A percentile compares a stretch with the other conserved stretches of the same genome.
phyloP scores from a whole-genome alignment of 1,284 basidiomycete species.

The Austroboletus novae-zelandiae region DNA sequence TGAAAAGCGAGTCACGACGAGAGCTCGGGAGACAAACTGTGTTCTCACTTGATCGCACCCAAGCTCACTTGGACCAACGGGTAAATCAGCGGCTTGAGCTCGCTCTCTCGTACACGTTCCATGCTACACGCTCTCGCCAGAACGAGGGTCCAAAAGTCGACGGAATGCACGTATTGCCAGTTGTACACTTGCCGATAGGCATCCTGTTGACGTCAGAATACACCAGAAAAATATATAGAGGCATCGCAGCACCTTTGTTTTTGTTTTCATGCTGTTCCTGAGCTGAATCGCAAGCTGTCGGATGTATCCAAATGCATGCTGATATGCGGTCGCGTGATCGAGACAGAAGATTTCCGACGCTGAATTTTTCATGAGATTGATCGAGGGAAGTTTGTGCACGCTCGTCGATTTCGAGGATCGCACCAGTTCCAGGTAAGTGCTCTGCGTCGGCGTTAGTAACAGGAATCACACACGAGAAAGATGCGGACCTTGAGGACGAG shows the following conservation, averaged over 20 bases:
- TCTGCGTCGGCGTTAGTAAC: constrained; percentile 42
- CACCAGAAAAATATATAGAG: constrained; percentile 13
- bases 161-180: constrained; percentile 96
- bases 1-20: constrained; percentile 30
- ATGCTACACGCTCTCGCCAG: constrained; percentile 78
- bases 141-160: constrained; percentile 96
- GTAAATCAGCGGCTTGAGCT: constrained; percentile 87
- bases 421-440: constrained; percentile 83
- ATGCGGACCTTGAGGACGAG: constrained; percentile 76
- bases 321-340: constrained; percentile 76
- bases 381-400: constrained; percentile 85
- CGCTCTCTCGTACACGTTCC: constrained; percentile 64
- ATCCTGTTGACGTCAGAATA: constrained; percentile 49
- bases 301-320: constrained; percentile 96
- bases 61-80: constrained; percentile 93
- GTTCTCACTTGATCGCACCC: constrained; percentile 82
- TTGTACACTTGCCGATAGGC: constrained; percentile 93
- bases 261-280: constrained; percentile 87
- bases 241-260: constrained; percentile 63
- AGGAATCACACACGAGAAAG: constrained; percentile 1
- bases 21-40: background rate
- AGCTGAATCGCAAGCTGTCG: constrained; percentile 94
- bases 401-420: constrained; percentile 82
- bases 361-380: constrained; percentile 98
- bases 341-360: constrained; percentile 90